phyloP scores from a whole-genome alignment of 192 early-diverging fungal genomes.

The Coemansia sp. region DNA sequence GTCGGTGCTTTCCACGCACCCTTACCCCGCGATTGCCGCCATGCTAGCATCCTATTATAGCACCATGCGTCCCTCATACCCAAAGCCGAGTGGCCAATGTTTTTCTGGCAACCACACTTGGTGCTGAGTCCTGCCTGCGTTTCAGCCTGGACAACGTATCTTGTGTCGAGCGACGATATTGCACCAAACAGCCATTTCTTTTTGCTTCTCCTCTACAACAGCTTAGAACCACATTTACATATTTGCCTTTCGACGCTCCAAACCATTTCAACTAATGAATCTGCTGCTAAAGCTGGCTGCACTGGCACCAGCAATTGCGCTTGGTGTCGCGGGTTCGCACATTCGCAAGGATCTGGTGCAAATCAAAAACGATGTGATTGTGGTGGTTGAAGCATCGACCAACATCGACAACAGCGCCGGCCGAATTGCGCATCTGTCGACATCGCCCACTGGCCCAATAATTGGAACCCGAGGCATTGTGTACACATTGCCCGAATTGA shows the following conservation, averaged over 20 bases:
- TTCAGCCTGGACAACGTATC: neutral
- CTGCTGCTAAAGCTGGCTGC: conserved; percentile 12
- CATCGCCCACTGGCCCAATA: conserved; percentile 22
- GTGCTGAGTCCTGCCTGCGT: too few species aligned
- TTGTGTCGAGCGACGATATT: neutral
- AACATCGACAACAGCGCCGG: conserved; percentile 28
- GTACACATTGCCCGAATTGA: conserved; percentile 23
- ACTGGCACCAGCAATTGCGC: conserved; percentile 7
- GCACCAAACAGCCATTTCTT: too few species aligned
- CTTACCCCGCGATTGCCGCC: neutral
- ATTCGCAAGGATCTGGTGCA: conserved; percentile 50
- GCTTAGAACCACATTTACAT: too few species aligned
- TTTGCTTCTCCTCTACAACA: too few species aligned
- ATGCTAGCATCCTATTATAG: neutral
- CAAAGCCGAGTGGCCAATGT: neutral
- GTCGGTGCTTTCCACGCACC: neutral
- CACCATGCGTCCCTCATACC: too few species aligned
- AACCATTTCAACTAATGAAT: conserved; percentile 19
- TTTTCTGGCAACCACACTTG: too few species aligned
- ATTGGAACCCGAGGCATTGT: conserved; percentile 42
- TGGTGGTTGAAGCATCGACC: conserved; percentile 34
- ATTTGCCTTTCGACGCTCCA: too few species aligned
- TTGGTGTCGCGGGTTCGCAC: conserved; percentile 12
- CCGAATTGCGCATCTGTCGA: conserved; percentile 21
- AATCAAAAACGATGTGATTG: conserved; percentile 37